Evolutionary conservation across 2,329 filamentous ascomycete genomes (phyloP), one percentile per base, ranked within the genome.

Genomic region (Penicillium sp.): DNA sequence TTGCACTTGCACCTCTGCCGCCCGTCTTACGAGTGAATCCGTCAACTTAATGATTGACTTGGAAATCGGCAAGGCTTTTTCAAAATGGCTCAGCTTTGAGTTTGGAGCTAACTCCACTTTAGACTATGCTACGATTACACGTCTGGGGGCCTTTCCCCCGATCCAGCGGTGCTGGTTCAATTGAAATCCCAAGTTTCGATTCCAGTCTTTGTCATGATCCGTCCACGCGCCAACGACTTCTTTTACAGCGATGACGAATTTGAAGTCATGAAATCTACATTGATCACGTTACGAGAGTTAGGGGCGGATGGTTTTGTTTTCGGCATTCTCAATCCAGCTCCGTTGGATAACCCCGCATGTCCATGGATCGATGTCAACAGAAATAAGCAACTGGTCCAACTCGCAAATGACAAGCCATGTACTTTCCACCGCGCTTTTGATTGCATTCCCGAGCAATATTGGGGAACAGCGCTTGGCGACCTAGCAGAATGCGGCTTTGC

Each of bases 361-460:
- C 13, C 33, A 14, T 50, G 52, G 51, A 66, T 85, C 4, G 80
- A 84, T 60, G 56, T 71, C 4, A 55, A 57, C n/a, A 68, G 73
- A 22, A 82, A 78, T 48, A 62, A 56, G 22, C 68, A 75, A 47
- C 66, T 84, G 6, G 75, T 84, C 0, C 54, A 65, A 13, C 58
- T 74, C 3, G 80, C 81, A 1, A 65, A 60, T 2, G 73, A 75
- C 3, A 64, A 75, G 26, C 77, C 78, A 2, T 84, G 81, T 63
- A 84, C 82, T 3, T 85, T 85, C 52, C 82, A 84, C 64, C 75
- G 81, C 8, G 82, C 82, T 0, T 81, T 84, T 59, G 82, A 84
- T 63, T 62, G 72, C 43, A 73, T 78, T 13, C 60, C 65, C 0
- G 62, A 68, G 14, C 29, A 49, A 1, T 6, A 55, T 2, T 69